Percentiles rank a stretch among this genome's conserved stretches.
Conservation (phyloP, 2,329 filamentous ascomycete genomes). For the Cercospora janseana region DNA sequence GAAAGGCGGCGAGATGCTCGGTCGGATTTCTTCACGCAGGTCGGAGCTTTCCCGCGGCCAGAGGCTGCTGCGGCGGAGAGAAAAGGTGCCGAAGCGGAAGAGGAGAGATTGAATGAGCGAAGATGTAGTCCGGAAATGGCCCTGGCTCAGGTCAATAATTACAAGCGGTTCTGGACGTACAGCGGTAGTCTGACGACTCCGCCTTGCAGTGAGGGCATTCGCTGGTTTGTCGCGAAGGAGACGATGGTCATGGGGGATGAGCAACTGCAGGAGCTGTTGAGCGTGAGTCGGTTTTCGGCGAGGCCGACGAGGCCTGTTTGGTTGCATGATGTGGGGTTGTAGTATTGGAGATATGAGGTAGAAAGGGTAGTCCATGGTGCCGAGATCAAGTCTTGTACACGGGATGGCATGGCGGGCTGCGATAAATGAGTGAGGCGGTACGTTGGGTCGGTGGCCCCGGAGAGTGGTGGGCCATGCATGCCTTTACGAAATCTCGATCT, state of each 20-base stretch:
- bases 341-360: not conserved
- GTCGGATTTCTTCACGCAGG: constrained; percentile 44
- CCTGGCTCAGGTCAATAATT: constrained; percentile 40
- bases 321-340: constrained; percentile 14
- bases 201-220: constrained; percentile 49
- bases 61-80: constrained; percentile 18
- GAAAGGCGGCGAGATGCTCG: constrained; percentile 33
- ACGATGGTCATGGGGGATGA: constrained; percentile 45
- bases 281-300: constrained; percentile 46
- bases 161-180: constrained; percentile 52
- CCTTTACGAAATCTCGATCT: too few species aligned
- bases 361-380: not conserved
- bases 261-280: constrained; percentile 51
- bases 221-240: constrained; percentile 48
- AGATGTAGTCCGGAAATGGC: constrained; percentile 37
- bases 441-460: too few species aligned
- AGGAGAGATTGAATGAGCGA: too few species aligned
- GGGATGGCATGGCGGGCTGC: too few species aligned
- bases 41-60: constrained; percentile 24
- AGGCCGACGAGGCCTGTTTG: constrained; percentile 43
- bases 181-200: constrained; percentile 49
- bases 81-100: constrained; percentile 34
- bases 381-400: not conserved
- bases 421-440: too few species aligned
- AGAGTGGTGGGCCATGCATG: too few species aligned